phyloP scores from a whole-genome alignment of 306 rosid genomes.

The Fagus crenata region DNA sequence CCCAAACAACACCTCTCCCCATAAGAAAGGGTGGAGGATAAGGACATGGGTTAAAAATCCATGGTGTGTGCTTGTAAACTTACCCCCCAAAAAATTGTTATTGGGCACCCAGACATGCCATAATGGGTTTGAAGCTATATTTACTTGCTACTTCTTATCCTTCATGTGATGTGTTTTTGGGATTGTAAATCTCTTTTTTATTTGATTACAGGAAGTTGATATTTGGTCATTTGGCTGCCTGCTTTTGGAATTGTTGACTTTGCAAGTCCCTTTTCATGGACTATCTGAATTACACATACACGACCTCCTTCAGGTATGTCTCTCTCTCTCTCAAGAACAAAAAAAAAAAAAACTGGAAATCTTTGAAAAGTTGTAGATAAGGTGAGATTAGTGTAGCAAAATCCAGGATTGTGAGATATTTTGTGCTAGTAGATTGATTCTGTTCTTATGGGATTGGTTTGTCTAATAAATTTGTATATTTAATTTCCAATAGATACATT shows the following conservation, averaged over 20 bases:
- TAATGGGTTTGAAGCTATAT: not conserved
- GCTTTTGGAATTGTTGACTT: constrained; percentile 74
- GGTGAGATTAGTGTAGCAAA: not conserved
- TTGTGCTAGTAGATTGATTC: not conserved
- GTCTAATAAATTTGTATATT: not conserved
- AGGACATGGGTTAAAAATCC: too few species aligned
- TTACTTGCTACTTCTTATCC: not conserved
- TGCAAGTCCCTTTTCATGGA: constrained; percentile 71
- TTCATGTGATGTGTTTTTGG: not conserved
- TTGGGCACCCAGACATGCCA: not conserved
- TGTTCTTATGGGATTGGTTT: not conserved
- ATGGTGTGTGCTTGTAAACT: too few species aligned
- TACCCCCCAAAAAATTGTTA: not conserved
- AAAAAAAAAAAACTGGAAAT: not conserved
- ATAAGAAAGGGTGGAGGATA: too few species aligned
- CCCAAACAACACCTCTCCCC: too few species aligned
- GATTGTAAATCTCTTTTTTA: constrained; percentile 14
- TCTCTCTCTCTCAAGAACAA: not conserved
- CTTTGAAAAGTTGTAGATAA: not conserved
- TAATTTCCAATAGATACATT: not conserved
- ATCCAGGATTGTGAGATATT: not conserved
- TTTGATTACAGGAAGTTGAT: constrained; percentile 76
- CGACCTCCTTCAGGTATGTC: constrained; percentile 64
- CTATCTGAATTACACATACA: constrained; percentile 55
- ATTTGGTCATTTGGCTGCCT: constrained; percentile 98